Evolutionary conservation across 2,329 filamentous ascomycete species (phyloP), one percentile per base, ranked within the genome.

Genomic region (Epichloe gansuensis): DNA sequence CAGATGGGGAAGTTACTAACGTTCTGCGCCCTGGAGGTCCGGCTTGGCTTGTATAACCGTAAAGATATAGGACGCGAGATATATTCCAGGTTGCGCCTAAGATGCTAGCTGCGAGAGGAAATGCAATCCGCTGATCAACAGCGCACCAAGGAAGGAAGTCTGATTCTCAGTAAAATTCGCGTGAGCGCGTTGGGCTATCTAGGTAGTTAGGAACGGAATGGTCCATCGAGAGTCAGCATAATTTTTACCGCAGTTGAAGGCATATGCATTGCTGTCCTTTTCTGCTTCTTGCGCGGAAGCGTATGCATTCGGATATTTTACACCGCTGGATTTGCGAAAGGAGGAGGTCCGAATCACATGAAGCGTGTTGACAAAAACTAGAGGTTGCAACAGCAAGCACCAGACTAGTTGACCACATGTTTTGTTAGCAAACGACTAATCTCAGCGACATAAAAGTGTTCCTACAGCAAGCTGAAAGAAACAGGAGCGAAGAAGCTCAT

Each of bases 131-230:
- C 77, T 67, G 59, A 85, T 72, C 55, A 82, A 64, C 11, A 83
- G 67, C 25, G 72, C 67, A 23, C 68, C 71, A 11, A 84, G 61
- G 62, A 78, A 72, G 3, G 78, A 70, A 8, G 75, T 68, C 38
- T 78, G 69, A 67, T 80, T 82, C 71, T 86, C 83, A 57, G 72
- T 73, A 68, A 75, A 85, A 72, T 85, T 84, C 59, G 71, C 67
- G 63, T 86, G 82, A 9, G 80, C 75, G 47, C 79, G 77, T 61
- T 83, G 80, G 50, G 77, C 75, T 77, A 52, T 38, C 48, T 17
- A 23, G n/a, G 9, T 2, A 39, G 34, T 49, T 23, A 49, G 41
- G 7, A 25, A 50, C 12, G 38, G 12, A 34, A 42, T 34, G 15
- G 15, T 28, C 23, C 17, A 21, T 5, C 7, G 21, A 34, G 17